These are phyloP conservation scores for Metarhizium robertsii DNA, from an alignment of 2,329 filamentous ascomycete species.

Conservation along the genomic window DNA sequence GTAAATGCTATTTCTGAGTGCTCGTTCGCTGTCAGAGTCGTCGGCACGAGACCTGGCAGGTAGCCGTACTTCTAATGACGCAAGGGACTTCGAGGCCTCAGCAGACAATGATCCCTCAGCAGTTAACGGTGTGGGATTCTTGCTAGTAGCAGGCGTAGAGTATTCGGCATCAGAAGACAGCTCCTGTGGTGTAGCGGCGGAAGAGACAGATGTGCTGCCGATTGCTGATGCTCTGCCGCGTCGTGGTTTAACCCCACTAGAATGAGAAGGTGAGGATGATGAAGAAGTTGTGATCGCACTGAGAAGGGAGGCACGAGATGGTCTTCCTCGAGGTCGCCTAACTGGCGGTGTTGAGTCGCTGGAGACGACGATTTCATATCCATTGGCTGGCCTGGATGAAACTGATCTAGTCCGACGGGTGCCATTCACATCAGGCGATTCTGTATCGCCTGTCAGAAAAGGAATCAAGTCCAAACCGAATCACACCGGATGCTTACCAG, in stretches of 20 bases:
- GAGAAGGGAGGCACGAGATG: slow-evolving; percentile 10
- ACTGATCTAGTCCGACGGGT: slow-evolving; percentile 1
- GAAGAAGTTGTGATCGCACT: slow-evolving; percentile 9
- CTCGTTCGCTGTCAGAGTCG: slow-evolving; percentile 18
- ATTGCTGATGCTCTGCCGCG: slow-evolving; percentile 10
- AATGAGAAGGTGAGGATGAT: slow-evolving; percentile 4
- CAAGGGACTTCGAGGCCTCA: background rate
- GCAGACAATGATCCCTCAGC: slow-evolving; percentile 8
- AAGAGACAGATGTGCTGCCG: slow-evolving; percentile 22
- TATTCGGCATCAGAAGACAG: slow-evolving; percentile 21
- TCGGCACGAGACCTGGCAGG: slow-evolving; percentile 12
- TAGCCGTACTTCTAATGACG: slow-evolving; percentile 20
- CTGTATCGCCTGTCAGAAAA: background rate
- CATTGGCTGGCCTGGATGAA: background rate
- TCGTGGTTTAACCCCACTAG: background rate
- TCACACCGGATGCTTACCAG: background rate
- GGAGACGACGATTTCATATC: background rate
- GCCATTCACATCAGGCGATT: background rate
- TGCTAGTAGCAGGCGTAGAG: slow-evolving; percentile 28
- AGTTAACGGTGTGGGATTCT: slow-evolving; percentile 24
- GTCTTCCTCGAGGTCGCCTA: slow-evolving; percentile 16
- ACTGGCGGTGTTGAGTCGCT: slow-evolving; percentile 1
- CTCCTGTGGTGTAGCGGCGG: slow-evolving; percentile 20
- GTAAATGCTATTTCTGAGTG: slow-evolving; percentile 33
- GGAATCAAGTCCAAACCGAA: background rate